Percentiles rank a stretch among this genome's conserved stretches.
phyloP scores from a whole-genome alignment of 2,329 filamentous ascomycete genomes.

The Fusarium clavum region DNA sequence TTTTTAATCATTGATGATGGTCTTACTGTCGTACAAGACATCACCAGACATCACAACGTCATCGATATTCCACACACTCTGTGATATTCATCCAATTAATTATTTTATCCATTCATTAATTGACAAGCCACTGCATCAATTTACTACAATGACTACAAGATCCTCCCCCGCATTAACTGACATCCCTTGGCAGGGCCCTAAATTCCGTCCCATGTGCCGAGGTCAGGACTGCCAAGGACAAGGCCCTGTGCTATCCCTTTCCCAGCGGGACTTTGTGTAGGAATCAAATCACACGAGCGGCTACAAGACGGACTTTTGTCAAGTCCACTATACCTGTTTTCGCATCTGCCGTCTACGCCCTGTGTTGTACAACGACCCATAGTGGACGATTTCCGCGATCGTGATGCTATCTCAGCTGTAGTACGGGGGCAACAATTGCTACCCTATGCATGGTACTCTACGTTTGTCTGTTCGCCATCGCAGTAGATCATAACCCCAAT shows the following conservation, averaged over 20 bases:
- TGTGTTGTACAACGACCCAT: not conserved
- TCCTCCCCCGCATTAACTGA: constrained; percentile 19
- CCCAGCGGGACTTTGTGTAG: constrained; percentile 1
- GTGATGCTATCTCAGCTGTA: constrained; percentile 3
- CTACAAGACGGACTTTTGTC: constrained; percentile 30
- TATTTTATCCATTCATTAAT: too few species aligned
- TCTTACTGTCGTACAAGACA: not conserved
- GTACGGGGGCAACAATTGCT: not conserved
- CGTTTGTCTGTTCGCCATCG: not conserved
- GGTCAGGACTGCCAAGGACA: constrained; percentile 3
- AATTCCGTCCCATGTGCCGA: constrained; percentile 17
- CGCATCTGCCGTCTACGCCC: not conserved
- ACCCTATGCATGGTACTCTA: too few species aligned
- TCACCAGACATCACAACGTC: not conserved
- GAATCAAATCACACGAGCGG: constrained; percentile 18
- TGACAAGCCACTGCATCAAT: too few species aligned
- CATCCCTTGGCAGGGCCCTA: not conserved
- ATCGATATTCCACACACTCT: not conserved
- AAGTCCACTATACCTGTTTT: constrained; percentile 17
- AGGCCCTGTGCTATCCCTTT: not conserved
- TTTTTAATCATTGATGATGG: not conserved
- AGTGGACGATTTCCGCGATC: not conserved
- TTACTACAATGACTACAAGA: not conserved
- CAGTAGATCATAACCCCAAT: not conserved
- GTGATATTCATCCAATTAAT: not conserved